phyloP scores from a whole-genome alignment of 2,329 filamentous ascomycete genomes.

The Colletotrichum sp. region DNA sequence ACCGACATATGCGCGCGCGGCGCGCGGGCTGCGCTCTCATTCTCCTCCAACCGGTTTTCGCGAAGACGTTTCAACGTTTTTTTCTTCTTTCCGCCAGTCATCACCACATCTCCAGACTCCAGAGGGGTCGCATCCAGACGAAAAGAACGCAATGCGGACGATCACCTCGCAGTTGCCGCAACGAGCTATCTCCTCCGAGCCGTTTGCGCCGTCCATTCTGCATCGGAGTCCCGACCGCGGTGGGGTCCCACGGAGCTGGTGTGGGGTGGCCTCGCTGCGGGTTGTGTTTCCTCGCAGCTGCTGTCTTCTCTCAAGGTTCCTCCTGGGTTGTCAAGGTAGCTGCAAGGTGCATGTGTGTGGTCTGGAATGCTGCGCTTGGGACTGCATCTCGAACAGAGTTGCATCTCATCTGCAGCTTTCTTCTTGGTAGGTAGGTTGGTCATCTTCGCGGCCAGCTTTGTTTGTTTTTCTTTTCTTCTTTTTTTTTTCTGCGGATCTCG shows the following conservation, averaged over 20 bases:
- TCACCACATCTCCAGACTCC: not conserved
- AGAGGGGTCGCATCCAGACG: not conserved
- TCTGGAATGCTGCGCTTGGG: not conserved
- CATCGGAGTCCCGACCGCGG: constrained; percentile 2
- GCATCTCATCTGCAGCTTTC: not conserved
- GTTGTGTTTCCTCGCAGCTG: not conserved
- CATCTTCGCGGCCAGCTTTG: not conserved
- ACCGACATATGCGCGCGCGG: not conserved
- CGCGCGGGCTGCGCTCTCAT: not conserved
- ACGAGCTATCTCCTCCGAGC: constrained; percentile 14
- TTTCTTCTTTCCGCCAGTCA: not conserved
- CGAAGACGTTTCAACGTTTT: not conserved
- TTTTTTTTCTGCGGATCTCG: not conserved
- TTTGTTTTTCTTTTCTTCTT: not conserved
- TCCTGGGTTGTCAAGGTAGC: not conserved
- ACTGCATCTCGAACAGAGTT: not conserved
- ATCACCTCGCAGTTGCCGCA: constrained; percentile 4
- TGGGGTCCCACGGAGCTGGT: not conserved
- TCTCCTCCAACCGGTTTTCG: not conserved
- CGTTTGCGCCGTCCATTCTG: not conserved
- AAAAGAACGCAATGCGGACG: not conserved
- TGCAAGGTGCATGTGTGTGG: not conserved
- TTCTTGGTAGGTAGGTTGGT: not conserved
- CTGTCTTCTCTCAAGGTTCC: not conserved
- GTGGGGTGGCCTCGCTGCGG: not conserved